Evolutionary conservation across 2,329 filamentous ascomycete genomes (phyloP).

Genomic region (Diplocarpon mali): DNA sequence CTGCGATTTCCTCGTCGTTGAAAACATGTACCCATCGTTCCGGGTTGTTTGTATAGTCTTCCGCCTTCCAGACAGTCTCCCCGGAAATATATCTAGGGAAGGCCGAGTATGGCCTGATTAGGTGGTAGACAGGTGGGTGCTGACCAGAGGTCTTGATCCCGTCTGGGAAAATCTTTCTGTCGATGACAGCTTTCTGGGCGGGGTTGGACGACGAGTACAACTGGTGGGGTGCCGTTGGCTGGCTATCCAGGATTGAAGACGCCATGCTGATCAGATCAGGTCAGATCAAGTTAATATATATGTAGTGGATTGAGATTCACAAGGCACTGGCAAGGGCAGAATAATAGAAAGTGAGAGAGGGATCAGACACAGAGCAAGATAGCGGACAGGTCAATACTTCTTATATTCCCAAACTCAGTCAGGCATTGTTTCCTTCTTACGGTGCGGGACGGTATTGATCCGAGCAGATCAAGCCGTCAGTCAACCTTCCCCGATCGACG

Average conservation of each 20-base stretch:
- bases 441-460: too few relatives aligned
- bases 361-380: too few relatives aligned
- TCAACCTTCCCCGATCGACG: too few relatives aligned
- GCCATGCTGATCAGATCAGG: slow-evolving; percentile 2
- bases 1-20: slow-evolving; percentile 51
- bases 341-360: too few relatives aligned
- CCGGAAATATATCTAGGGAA: slow-evolving; percentile 64
- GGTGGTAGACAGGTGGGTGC: slow-evolving; percentile 55
- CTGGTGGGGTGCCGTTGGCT: slow-evolving; percentile 4
- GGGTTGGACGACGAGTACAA: not conserved
- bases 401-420: too few relatives aligned
- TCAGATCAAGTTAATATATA: too few relatives aligned
- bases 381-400: too few relatives aligned
- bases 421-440: too few relatives aligned
- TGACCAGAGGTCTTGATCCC: slow-evolving; percentile 49
- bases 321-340: too few relatives aligned
- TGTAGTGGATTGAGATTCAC: too few relatives aligned
- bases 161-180: slow-evolving; percentile 27
- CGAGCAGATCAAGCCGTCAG: too few relatives aligned
- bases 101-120: slow-evolving; percentile 52
- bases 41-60: slow-evolving; percentile 25
- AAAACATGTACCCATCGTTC: slow-evolving; percentile 60
- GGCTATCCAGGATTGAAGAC: slow-evolving; percentile 3
- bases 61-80: slow-evolving; percentile 59
- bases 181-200: slow-evolving; percentile 2